These are phyloP conservation scores for Aquilaria agallochum DNA, from an alignment of 441 rosid genomes.

Conservation along the genomic window DNA sequence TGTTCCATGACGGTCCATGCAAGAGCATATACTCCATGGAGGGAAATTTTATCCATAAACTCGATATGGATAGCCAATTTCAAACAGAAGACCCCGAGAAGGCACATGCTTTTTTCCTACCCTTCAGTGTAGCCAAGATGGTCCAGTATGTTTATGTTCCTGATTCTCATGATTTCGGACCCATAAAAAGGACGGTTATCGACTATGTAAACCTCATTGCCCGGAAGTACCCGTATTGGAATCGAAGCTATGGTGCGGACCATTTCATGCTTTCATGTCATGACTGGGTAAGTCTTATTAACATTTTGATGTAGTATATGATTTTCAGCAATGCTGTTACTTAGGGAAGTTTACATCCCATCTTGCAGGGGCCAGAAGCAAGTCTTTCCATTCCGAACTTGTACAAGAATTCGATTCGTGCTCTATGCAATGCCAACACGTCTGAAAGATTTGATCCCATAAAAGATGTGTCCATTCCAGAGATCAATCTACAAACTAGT, in stretches of 20 bases:
- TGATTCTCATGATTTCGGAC: slow-evolving; percentile 53
- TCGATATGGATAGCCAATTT: slow-evolving; percentile 47
- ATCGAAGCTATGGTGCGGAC: slow-evolving; percentile 80
- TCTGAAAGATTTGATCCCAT: slow-evolving; percentile 77
- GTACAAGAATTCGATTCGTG: slow-evolving; percentile 68
- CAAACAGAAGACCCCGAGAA: slow-evolving; percentile 57
- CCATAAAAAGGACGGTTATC: slow-evolving; percentile 55
- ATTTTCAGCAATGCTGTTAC: not conserved
- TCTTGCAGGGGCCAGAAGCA: slow-evolving; percentile 65
- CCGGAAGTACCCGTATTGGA: slow-evolving; percentile 65
- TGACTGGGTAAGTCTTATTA: slow-evolving; percentile 59
- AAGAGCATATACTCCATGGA: slow-evolving; percentile 91
- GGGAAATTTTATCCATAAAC: slow-evolving; percentile 72
- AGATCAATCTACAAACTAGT: slow-evolving; percentile 69
- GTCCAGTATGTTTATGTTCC: slow-evolving; percentile 68
- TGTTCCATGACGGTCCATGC: slow-evolving; percentile 92
- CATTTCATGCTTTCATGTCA: slow-evolving; percentile 95
- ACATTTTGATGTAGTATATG: not conserved
- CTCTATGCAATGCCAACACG: slow-evolving; percentile 89
- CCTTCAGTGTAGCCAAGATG: slow-evolving; percentile 80
- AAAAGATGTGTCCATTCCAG: slow-evolving; percentile 81
- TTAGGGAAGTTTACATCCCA: not conserved
- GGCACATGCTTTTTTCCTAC: slow-evolving; percentile 73
- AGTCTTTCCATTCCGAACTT: slow-evolving; percentile 59
- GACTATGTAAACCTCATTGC: slow-evolving; percentile 65